Evolutionary conservation across 1,284 basidiomycete species (phyloP).

Genomic region (Pyrrhoderma noxium): DNA sequence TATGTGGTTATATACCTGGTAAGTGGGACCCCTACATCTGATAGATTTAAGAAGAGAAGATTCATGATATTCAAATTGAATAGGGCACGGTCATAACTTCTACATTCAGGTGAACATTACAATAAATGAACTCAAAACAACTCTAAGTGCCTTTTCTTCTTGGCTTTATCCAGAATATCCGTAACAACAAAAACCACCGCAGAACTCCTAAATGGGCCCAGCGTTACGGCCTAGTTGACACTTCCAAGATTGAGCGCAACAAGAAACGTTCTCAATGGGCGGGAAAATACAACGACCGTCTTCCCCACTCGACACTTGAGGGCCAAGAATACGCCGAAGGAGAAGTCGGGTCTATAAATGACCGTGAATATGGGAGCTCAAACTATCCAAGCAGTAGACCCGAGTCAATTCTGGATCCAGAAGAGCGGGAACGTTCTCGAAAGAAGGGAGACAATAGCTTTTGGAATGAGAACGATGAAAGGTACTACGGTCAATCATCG

Average conservation of each 20-base stretch:
- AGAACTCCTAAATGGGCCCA: slow-evolving; percentile 95
- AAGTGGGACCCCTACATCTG: slow-evolving; percentile 23
- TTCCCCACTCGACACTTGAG: slow-evolving; percentile 65
- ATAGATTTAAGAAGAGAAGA: slow-evolving; percentile 3
- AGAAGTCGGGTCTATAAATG: slow-evolving; percentile 36
- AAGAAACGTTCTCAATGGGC: slow-evolving; percentile 83
- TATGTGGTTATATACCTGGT: slow-evolving; percentile 90
- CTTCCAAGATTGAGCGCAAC: slow-evolving; percentile 66
- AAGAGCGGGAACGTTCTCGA: slow-evolving; percentile 27
- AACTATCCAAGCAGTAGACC: slow-evolving; percentile 23
- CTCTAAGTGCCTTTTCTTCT: slow-evolving; percentile 7
- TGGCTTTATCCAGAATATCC: slow-evolving; percentile 63
- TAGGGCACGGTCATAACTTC: slow-evolving; percentile 84
- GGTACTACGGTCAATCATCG: slow-evolving; percentile 46
- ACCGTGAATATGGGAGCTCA: slow-evolving; percentile 30
- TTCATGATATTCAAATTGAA: slow-evolving; percentile 1
- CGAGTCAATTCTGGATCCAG: slow-evolving; percentile 34
- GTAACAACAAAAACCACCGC: slow-evolving; percentile 88
- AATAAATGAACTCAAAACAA: neutral
- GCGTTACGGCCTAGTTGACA: slow-evolving; percentile 82
- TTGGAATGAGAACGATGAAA: slow-evolving; percentile 68
- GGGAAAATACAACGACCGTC: slow-evolving; percentile 75
- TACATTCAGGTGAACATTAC: slow-evolving; percentile 66
- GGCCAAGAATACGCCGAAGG: slow-evolving; percentile 73
- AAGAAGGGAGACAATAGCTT: slow-evolving; percentile 29